Conservation (phyloP, 768 basidiomycete genomes). For the Tricholoma sp. region DNA sequence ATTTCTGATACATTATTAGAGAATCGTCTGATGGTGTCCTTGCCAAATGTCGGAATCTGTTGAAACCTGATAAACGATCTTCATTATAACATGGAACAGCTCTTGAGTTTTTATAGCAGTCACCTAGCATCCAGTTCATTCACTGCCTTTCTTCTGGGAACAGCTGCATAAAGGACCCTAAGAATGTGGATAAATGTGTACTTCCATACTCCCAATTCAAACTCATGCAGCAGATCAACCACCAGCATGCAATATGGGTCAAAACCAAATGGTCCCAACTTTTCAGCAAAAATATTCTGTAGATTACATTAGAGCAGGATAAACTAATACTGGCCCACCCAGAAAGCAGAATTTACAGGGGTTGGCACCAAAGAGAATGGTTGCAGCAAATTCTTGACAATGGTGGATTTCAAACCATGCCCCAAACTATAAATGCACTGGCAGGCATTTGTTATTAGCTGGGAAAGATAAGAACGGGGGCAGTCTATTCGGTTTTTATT, state of each 20-base stretch:
- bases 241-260: conserved; percentile 23
- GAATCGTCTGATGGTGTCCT: too few species aligned
- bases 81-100: neutral
- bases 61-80: neutral
- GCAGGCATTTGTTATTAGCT: too few species aligned
- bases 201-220: too few species aligned
- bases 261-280: conserved; percentile 9
- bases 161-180: conserved; percentile 21
- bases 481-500: too few species aligned
- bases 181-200: conserved; percentile 33
- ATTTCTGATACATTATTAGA: too few species aligned
- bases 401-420: neutral
- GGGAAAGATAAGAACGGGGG: too few species aligned
- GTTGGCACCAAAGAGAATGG: too few species aligned
- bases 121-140: too few species aligned
- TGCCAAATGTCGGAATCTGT: conserved; percentile 9
- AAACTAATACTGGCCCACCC: neutral
- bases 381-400: neutral
- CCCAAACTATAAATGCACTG: neutral
- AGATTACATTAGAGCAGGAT: conserved; percentile 12
- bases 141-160: neutral
- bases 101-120: too few species aligned
- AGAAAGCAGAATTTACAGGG: neutral
- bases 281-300: neutral
- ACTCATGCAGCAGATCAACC: conserved; percentile 33